Evolutionary conservation across 2,329 filamentous ascomycete genomes (phyloP).

Genomic region (Aspergillus novoparasiticus): DNA sequence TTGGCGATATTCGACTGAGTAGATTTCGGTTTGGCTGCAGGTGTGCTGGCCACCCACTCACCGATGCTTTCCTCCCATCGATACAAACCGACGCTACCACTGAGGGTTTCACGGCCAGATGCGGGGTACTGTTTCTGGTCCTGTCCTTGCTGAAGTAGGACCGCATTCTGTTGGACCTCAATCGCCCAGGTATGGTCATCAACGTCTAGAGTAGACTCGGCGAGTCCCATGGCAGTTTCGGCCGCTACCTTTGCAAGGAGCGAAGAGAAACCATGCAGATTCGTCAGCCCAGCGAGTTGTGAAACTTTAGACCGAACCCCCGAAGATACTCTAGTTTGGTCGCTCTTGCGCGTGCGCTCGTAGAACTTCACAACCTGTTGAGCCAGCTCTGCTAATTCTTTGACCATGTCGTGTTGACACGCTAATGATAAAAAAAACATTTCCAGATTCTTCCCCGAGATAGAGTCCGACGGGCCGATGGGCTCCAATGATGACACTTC

Average conservation of each 20-base stretch:
- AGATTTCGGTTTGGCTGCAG: conserved; percentile 33
- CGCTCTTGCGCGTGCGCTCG: conserved; percentile 26
- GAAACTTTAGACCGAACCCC: conserved; percentile 32
- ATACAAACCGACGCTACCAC: conserved; percentile 36
- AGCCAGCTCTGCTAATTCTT: conserved; percentile 38
- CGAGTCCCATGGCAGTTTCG: conserved; percentile 44
- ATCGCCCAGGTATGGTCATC: conserved; percentile 44
- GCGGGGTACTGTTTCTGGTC: conserved; percentile 12
- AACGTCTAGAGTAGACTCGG: conserved; percentile 39
- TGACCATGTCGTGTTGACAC: conserved; percentile 34
- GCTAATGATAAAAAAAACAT: conserved; percentile 32
- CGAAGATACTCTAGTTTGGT: conserved; percentile 26
- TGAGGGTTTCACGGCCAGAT: conserved; percentile 17
- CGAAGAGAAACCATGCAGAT: conserved; percentile 25
- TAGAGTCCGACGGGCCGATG: conserved; percentile 12
- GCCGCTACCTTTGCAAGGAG: conserved; percentile 40
- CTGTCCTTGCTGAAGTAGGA: conserved; percentile 21
- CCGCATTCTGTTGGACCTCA: conserved; percentile 39
- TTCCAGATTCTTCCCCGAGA: conserved; percentile 29
- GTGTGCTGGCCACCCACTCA: conserved; percentile 58
- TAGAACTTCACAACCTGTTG: conserved; percentile 39
- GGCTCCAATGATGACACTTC: conserved; percentile 18
- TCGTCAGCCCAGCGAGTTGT: conserved; percentile 24
- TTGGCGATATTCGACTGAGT: conserved; percentile 3
- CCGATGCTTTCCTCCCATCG: conserved; percentile 60